A percentile compares a stretch with the other conserved stretches of the same genome.
phyloP scores from a whole-genome alignment of 352 stramenopile genomes.

The Phytophthora ohioensis region DNA sequence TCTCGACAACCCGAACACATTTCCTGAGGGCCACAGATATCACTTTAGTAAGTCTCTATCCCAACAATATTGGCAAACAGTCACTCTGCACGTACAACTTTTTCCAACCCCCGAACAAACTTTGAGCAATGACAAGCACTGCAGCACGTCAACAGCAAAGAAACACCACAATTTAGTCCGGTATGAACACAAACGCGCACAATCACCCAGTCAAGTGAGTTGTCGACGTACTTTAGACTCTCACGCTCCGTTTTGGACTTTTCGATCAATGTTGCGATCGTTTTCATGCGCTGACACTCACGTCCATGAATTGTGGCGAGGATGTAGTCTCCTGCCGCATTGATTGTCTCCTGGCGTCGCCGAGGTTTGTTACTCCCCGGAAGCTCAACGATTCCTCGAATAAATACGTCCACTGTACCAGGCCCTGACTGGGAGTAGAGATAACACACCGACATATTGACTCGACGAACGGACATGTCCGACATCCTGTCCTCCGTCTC shows the following conservation, averaged over 20 bases:
- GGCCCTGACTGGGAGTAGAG: constrained; percentile 57
- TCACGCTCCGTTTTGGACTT: constrained; percentile 64
- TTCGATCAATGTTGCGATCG: constrained; percentile 61
- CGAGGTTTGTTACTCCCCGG: constrained; percentile 19
- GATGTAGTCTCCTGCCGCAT: constrained; percentile 44
- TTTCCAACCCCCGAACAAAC: constrained; percentile 52
- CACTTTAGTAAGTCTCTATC: constrained; percentile 7
- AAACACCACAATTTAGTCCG: background rate
- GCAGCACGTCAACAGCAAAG: background rate
- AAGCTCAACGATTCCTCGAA: constrained; percentile 67
- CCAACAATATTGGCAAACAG: background rate
- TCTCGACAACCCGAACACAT: constrained; percentile 65
- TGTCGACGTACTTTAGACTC: constrained; percentile 49
- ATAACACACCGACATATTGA: constrained; percentile 73
- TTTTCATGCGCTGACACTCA: constrained; percentile 62
- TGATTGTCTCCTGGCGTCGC: constrained; percentile 32
- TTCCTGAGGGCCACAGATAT: constrained; percentile 39
- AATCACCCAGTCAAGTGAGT: background rate
- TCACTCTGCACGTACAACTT: constrained; percentile 43
- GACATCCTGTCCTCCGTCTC: constrained; percentile 38
- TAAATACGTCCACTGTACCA: constrained; percentile 63
- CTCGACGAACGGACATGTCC: constrained; percentile 32
- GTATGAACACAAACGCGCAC: background rate
- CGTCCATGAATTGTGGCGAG: constrained; percentile 51
- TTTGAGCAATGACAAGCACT: constrained; percentile 70